A percentile compares a stretch with the other conserved stretches of the same genome.
Conservation (phyloP, 1,139 yeast species). For the Kodamaea fungicola region DNA sequence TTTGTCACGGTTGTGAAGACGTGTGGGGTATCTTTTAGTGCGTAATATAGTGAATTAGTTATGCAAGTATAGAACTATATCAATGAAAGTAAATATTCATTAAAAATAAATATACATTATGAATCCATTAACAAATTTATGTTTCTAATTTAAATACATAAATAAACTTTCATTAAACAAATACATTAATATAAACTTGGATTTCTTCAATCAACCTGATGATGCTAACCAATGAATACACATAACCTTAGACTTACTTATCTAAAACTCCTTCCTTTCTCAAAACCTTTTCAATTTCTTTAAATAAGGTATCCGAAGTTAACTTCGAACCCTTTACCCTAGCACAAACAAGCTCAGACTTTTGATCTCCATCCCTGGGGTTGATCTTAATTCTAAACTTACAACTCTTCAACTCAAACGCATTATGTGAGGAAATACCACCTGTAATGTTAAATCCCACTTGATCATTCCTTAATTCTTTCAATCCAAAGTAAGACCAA, state of each 20-base stretch:
- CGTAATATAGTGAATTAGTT: no score
- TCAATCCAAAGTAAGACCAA: constrained; percentile 72
- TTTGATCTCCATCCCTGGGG: constrained; percentile 35
- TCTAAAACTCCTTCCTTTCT: constrained; percentile 47
- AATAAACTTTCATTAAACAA: no score
- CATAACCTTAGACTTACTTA: constrained; percentile 5
- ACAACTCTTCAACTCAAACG: constrained; percentile 62
- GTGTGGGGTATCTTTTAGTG: constrained; percentile 74
- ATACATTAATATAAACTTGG: background rate
- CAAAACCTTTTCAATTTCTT: constrained; percentile 46
- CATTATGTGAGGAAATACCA: constrained; percentile 56
- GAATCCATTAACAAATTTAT: no score
- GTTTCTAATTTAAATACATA: no score
- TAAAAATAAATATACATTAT: no score
- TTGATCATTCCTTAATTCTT: constrained; percentile 48
- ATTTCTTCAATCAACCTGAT: background rate
- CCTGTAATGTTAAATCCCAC: constrained; percentile 51
- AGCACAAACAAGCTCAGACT: constrained; percentile 45
- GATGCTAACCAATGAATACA: background rate
- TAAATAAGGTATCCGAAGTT: constrained; percentile 42
- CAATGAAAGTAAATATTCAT: background rate
- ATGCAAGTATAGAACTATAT: no score
- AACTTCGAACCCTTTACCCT: constrained; percentile 44
- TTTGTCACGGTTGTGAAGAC: constrained; percentile 98
- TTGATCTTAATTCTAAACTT: constrained; percentile 56